A percentile compares a stretch with the other conserved stretches of the same genome.
phyloP scores from a whole-genome alignment of 495 filamentous ascomycete genomes.

The Sordaria brevicollis region DNA sequence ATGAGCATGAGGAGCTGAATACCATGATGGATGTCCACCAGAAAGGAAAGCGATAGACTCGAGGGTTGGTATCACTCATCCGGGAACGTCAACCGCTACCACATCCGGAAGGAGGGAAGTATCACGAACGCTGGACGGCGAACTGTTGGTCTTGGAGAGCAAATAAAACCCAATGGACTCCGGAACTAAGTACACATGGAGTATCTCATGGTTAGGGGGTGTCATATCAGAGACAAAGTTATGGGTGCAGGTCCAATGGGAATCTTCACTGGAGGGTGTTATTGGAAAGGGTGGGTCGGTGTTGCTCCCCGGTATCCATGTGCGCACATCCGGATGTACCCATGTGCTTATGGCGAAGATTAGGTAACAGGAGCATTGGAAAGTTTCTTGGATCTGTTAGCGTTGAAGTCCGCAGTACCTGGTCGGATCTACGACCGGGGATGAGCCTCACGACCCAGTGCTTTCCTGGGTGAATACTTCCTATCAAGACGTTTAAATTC shows the following conservation, averaged over 20 bases:
- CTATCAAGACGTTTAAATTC: not conserved
- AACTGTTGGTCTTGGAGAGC: not conserved
- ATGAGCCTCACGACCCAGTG: not conserved
- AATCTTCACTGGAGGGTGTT: not conserved
- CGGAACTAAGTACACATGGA: not conserved
- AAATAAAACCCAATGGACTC: not conserved
- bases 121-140: not conserved
- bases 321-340: not conserved
- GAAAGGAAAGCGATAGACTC: not conserved
- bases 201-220: not conserved
- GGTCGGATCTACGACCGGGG: not conserved
- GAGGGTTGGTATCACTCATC: not conserved
- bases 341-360: not conserved
- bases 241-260: not conserved
- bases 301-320: not conserved
- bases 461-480: not conserved
- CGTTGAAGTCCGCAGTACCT: not conserved
- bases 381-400: not conserved
- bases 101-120: not conserved
- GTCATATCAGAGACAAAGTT: not conserved
- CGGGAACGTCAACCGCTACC: not conserved
- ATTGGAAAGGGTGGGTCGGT: not conserved
- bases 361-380: not conserved
- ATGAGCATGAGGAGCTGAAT: not conserved
- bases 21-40: not conserved